A percentile compares a stretch with the other conserved stretches of the same genome.
Evolutionary conservation across 345 rosid species (phyloP).

Genomic region (Pseudoturritis turrita): DNA sequence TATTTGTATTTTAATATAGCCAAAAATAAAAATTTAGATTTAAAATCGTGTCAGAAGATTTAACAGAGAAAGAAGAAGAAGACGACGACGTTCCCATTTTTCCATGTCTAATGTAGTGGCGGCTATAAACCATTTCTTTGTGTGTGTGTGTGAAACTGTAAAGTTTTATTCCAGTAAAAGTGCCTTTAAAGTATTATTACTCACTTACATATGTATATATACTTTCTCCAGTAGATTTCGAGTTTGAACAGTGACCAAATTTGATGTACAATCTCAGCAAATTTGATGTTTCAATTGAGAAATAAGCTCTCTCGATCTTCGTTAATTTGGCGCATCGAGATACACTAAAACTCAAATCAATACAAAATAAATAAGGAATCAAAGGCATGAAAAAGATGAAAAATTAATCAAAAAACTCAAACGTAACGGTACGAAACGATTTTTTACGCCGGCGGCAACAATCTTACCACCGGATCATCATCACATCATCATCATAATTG

Average conservation of each 20-base stretch:
- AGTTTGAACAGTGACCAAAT: neutral
- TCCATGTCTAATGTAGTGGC: conserved; percentile 19
- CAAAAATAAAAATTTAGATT: neutral
- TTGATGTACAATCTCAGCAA: neutral
- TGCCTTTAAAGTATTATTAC: neutral
- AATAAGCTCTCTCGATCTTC: neutral
- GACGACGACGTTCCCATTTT: conserved; percentile 6
- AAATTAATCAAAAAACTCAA: neutral
- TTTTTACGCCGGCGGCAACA: neutral
- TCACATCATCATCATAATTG: too few relatives aligned
- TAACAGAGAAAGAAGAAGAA: neutral
- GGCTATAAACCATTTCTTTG: neutral
- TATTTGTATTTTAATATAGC: neutral
- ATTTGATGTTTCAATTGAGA: neutral
- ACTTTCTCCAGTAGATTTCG: neutral
- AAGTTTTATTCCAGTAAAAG: neutral
- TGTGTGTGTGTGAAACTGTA: neutral
- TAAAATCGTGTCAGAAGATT: conserved; percentile 21
- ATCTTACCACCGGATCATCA: neutral
- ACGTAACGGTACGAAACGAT: neutral
- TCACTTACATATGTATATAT: neutral
- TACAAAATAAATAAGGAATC: neutral
- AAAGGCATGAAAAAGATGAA: neutral
- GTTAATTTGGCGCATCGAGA: neutral
- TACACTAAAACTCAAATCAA: neutral